Evolutionary conservation across 176 grass and related monocot species (phyloP).

Genomic region (Pontederia crassipes): DNA sequence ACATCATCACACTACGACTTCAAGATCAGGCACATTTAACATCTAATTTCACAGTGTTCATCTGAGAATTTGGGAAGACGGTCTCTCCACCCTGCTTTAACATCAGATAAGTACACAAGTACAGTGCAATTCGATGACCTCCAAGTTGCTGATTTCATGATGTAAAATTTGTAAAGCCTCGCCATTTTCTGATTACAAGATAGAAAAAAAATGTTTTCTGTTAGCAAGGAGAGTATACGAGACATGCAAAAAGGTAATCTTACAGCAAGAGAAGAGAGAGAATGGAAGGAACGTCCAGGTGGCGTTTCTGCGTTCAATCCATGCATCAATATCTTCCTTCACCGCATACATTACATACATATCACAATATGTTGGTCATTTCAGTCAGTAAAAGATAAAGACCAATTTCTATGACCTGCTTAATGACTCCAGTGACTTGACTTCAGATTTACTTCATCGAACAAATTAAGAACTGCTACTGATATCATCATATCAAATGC

Average conservation of each 20-base stretch:
- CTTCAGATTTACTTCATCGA: too few relatives aligned
- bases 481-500: too few relatives aligned
- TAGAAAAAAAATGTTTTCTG: background rate
- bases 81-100: conserved; percentile 37
- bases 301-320: conserved; percentile 43
- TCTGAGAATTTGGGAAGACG: conserved; percentile 31
- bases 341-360: too few relatives aligned
- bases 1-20: background rate
- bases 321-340: conserved; percentile 38
- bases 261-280: background rate
- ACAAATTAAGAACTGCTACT: too few relatives aligned
- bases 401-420: too few relatives aligned
- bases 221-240: background rate
- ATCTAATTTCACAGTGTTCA: conserved; percentile 1
- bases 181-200: conserved; percentile 34
- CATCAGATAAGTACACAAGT: conserved; percentile 45
- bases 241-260: background rate
- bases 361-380: too few relatives aligned
- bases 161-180: conserved; percentile 43
- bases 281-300: conserved; percentile 54
- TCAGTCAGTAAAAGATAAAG: too few relatives aligned
- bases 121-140: conserved; percentile 51
- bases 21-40: background rate
- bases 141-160: conserved; percentile 25
- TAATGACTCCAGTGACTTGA: too few relatives aligned